Conservation (phyloP, 2,329 filamentous ascomycete genomes). For the Calonectria honghensis region DNA sequence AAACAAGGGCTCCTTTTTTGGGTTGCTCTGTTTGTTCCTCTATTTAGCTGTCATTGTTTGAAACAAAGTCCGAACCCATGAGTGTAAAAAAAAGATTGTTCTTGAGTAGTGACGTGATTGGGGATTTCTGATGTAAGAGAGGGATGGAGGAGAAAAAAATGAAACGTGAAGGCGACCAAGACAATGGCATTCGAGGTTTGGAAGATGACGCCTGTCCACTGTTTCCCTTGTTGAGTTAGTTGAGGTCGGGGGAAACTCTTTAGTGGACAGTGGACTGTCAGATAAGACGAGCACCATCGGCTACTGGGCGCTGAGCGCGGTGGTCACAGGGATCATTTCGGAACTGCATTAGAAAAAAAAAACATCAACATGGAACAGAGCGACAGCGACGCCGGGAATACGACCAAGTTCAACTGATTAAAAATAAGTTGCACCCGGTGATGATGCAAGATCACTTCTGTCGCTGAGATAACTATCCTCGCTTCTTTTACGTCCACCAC, state of each 20-base stretch:
- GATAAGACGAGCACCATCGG: conserved; percentile 33
- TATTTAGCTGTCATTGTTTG: conserved; percentile 13
- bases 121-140: conserved; percentile 31
- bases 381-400: neutral
- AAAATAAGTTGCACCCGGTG: neutral
- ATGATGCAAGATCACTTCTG: neutral
- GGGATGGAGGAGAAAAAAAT: conserved; percentile 16
- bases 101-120: conserved; percentile 21
- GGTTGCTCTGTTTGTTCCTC: neutral
- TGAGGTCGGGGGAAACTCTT: conserved; percentile 17
- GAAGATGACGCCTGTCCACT: conserved; percentile 32
- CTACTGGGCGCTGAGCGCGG: conserved; percentile 19
- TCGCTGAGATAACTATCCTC: too few relatives aligned
- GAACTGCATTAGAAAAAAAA: conserved; percentile 22
- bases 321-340: conserved; percentile 27
- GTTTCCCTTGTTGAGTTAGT: conserved; percentile 30
- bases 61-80: neutral
- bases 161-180: conserved; percentile 17
- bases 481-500: neutral
- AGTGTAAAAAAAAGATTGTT: neutral
- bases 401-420: conserved; percentile 1
- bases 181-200: conserved; percentile 10
- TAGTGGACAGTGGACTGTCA: conserved; percentile 28
- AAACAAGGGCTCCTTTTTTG: conserved; percentile 27
- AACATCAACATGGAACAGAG: conserved; percentile 16